Evolutionary conservation across 208 protist species (phyloP).

Genomic region (Crithidia bombi): DNA sequence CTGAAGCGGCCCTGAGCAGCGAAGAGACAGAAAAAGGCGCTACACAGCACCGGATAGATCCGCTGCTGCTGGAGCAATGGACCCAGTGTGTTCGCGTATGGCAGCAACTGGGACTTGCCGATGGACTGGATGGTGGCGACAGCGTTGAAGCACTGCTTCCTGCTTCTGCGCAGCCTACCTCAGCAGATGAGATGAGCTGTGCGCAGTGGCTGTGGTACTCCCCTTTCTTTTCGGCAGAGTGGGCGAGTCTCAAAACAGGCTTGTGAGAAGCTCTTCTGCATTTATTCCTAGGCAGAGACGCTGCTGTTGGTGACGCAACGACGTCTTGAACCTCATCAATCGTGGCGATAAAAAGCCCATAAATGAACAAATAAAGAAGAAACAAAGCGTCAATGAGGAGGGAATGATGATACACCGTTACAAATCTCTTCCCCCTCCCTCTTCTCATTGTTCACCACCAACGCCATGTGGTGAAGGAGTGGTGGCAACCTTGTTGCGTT

Average conservation of each 20-base stretch:
- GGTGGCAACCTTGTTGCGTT: too few relatives aligned
- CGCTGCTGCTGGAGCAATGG: constrained; percentile 51
- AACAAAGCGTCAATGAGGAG: too few relatives aligned
- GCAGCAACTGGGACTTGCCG: constrained; percentile 27
- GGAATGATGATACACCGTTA: too few relatives aligned
- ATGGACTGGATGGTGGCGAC: not conserved
- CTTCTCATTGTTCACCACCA: too few relatives aligned
- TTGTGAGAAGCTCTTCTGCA: too few relatives aligned
- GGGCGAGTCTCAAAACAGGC: constrained; percentile 4
- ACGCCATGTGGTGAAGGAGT: too few relatives aligned
- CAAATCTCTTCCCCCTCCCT: too few relatives aligned
- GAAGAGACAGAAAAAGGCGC: not conserved
- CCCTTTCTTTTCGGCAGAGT: constrained; percentile 49
- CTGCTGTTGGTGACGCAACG: too few relatives aligned
- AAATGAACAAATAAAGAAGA: too few relatives aligned
- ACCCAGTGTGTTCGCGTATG: constrained; percentile 38
- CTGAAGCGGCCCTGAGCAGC: constrained; percentile 17
- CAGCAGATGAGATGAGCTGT: constrained; percentile 32
- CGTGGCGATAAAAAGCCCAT: too few relatives aligned
- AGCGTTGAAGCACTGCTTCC: not conserved
- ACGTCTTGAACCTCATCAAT: too few relatives aligned
- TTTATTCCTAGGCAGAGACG: too few relatives aligned
- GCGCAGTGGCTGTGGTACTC: constrained; percentile 64
- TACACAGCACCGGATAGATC: constrained; percentile 15
- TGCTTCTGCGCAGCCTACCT: not conserved